Conservation (phyloP, 2,329 filamentous ascomycete genomes). For the Claviceps capensis region DNA sequence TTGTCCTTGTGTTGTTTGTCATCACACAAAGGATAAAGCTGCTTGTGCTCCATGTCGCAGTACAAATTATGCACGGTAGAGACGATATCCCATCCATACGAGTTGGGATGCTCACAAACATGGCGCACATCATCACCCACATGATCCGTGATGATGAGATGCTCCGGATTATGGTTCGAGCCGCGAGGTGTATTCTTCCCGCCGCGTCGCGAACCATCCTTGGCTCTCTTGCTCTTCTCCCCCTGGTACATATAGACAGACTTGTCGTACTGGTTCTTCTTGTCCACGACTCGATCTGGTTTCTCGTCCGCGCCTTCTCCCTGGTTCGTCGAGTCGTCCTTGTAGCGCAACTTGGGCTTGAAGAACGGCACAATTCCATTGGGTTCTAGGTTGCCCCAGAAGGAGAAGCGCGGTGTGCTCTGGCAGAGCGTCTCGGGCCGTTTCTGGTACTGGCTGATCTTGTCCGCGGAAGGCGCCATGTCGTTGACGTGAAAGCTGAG, state of each 20-base stretch:
- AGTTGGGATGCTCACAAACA: conserved; percentile 16
- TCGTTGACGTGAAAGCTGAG: conserved; percentile 12
- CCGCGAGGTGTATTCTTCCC: neutral
- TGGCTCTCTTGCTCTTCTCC: conserved; percentile 1
- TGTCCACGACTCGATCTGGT: conserved; percentile 8
- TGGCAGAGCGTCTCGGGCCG: conserved; percentile 8
- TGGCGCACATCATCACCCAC: conserved; percentile 15
- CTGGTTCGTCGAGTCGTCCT: conserved; percentile 4
- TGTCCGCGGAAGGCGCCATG: conserved; percentile 7
- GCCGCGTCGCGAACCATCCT: neutral
- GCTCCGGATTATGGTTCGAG: conserved; percentile 1
- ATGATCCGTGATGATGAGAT: conserved; percentile 12
- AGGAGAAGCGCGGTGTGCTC: conserved; percentile 12
- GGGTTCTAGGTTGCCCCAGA: conserved; percentile 8
- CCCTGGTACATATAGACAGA: conserved; percentile 5
- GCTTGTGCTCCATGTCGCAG: conserved; percentile 19
- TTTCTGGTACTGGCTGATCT: conserved; percentile 7
- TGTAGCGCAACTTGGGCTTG: conserved; percentile 14
- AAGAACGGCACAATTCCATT: conserved; percentile 14
- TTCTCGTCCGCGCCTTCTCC: conserved; percentile 6
- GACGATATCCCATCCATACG: conserved; percentile 19
- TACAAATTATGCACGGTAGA: conserved; percentile 16
- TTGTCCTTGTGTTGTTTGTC: neutral
- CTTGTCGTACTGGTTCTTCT: conserved; percentile 5
- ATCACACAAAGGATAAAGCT: conserved; percentile 15